Percentiles rank a stretch among this genome's conserved stretches.
Evolutionary conservation across 306 rosid species (phyloP).

Genomic region (Astragalus glycyphyllos): DNA sequence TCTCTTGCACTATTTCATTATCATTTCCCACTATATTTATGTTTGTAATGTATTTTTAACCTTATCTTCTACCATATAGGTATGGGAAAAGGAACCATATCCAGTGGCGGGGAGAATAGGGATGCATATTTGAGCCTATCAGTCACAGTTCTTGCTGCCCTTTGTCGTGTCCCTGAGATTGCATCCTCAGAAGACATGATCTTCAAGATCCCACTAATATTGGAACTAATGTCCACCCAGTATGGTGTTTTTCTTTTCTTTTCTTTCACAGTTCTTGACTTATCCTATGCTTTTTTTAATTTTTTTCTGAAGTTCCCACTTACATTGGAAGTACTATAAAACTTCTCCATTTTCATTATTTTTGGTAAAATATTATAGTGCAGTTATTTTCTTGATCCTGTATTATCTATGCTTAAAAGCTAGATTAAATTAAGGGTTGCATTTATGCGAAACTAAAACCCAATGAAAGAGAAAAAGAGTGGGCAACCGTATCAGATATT

Average conservation of each 20-base stretch:
- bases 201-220: slow-evolving; percentile 63
- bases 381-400: slow-evolving; percentile 11
- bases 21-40: background rate
- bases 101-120: slow-evolving; percentile 48
- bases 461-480: slow-evolving; percentile 12
- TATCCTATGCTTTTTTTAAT: background rate
- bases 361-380: background rate
- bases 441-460: slow-evolving; percentile 12
- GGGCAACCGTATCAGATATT: background rate
- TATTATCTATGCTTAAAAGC: background rate
- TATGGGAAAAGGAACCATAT: slow-evolving; percentile 59
- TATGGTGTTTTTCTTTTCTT: slow-evolving; percentile 48
- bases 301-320: background rate
- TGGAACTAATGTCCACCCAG: slow-evolving; percentile 67
- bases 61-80: slow-evolving; percentile 45
- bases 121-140: slow-evolving; percentile 82
- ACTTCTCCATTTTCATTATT: background rate
- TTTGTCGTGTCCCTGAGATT: slow-evolving; percentile 82
- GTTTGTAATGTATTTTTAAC: background rate
- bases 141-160: slow-evolving; percentile 76
- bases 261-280: background rate
- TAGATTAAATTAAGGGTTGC: slow-evolving; percentile 5
- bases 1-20: slow-evolving; percentile 20
- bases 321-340: background rate
- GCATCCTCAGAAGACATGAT: slow-evolving; percentile 77